Base-by-base conservation (phyloP, 768 basidiomycete species). In the Amanita exitialis region DNA sequence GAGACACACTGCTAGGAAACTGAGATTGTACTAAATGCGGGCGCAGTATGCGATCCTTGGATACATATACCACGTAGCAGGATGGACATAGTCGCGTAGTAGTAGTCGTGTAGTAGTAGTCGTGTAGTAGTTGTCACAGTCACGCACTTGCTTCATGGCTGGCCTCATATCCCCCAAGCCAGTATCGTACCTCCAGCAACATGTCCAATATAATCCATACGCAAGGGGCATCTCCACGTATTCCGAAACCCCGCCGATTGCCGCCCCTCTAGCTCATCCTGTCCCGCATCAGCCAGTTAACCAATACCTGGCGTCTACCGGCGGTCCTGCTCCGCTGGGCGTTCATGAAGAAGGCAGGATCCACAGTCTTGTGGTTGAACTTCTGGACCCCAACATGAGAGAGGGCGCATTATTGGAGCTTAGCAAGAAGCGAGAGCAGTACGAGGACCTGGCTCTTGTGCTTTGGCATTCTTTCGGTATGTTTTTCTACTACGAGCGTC, bases 341-440 rank as follows among this genome's bases (percentile, higher is more conserved):
- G 64, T 75, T 18, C 78, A 79, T 32, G 77, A 78, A 51, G 77
- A 79, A 52, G 64, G 64, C 57, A 94, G 96, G 71, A 96, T 99
- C 39, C 95, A 92, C 66, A 72, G 75, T 9, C 77, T 98, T 47
- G 93, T 98, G 53, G 82, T 92, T 57, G 90, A 95, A 52, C 70
- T 95, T 23, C 77, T 88, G 74, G 84, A 90, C 60, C 82, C 86
- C 1, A 77, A 72, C 50, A 80, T 85, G n/a, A 78, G 95, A 55
- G 96, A 99, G 63, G 76, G 76, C 2, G 95, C 96, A 1, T 72
- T 99, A 44, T 75, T 98, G 49, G 96, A 99, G 69, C 74, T 99
- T 60, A 95, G 91, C 71, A 98, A 99, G 78, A 98, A 97, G 74
- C 75, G 96, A 56, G 96, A 98, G 69, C 94, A 98, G 67, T 98